Evolutionary conservation across 1,139 yeast genomes (phyloP).

Genomic region (Candida sp.): DNA sequence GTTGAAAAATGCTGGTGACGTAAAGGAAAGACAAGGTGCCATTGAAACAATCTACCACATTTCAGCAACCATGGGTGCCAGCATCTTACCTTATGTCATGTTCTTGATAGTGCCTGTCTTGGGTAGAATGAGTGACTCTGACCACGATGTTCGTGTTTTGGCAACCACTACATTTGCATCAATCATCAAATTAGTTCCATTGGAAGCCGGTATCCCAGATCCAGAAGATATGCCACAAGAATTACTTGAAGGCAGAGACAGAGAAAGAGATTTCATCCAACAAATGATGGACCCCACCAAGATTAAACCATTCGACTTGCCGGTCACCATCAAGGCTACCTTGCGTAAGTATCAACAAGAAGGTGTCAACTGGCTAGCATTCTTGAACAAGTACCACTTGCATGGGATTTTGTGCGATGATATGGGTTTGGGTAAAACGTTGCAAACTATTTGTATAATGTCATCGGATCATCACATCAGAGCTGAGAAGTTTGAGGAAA

Average conservation of each 20-base stretch:
- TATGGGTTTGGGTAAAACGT: constrained; percentile 98
- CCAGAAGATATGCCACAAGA: constrained; percentile 92
- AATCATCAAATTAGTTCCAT: constrained; percentile 91
- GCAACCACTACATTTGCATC: constrained; percentile 98
- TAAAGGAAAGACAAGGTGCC: constrained; percentile 90
- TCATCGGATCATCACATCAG: constrained; percentile 95
- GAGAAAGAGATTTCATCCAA: constrained; percentile 92
- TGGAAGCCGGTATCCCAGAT: constrained; percentile 97
- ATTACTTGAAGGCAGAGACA: constrained; percentile 85
- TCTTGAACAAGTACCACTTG: constrained; percentile 90
- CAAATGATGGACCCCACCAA: constrained; percentile 99
- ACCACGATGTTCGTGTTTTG: constrained; percentile 83
- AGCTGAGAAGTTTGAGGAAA: constrained; percentile 64
- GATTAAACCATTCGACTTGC: constrained; percentile 85
- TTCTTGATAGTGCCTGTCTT: constrained; percentile 95
- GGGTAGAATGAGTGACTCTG: constrained; percentile 98
- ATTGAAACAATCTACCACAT: constrained; percentile 91
- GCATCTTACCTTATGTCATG: constrained; percentile 91
- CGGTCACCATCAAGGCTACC: constrained; percentile 92
- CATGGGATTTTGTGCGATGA: constrained; percentile 99
- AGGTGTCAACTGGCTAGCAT: constrained; percentile 98
- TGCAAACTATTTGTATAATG: constrained; percentile 96
- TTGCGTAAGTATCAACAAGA: constrained; percentile 96
- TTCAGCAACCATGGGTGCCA: constrained; percentile 84
- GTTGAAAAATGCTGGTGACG: constrained; percentile 77